Conservation (phyloP, 2,329 filamentous ascomycete species). For the Fusarium sarcochroum region DNA sequence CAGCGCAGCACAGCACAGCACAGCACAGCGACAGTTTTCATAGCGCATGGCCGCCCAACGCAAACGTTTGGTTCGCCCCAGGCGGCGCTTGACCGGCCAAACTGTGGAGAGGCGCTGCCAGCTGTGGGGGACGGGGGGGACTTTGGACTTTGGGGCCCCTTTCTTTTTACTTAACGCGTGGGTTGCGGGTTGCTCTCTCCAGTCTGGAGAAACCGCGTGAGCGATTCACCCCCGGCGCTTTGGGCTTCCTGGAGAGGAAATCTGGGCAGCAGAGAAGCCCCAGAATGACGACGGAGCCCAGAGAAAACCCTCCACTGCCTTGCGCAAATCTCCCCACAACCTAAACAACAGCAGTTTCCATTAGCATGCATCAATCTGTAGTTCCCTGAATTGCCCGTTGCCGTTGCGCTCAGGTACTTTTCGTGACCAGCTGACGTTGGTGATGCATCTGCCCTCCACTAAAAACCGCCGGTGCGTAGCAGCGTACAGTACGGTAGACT, state of each 20-base stretch:
- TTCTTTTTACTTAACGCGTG: slow-evolving; percentile 18
- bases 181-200: slow-evolving; percentile 1
- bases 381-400: slow-evolving; percentile 19
- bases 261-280: slow-evolving; percentile 26
- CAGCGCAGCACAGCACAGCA: slow-evolving; percentile 23
- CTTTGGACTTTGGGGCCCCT: slow-evolving; percentile 5
- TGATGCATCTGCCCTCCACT: slow-evolving; percentile 37
- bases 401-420: slow-evolving; percentile 23
- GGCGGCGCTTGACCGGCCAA: slow-evolving; percentile 70
- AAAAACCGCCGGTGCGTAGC: slow-evolving; percentile 20
- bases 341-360: slow-evolving; percentile 34
- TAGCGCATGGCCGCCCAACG: slow-evolving; percentile 31
- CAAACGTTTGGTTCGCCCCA: slow-evolving; percentile 55
- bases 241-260: slow-evolving; percentile 39
- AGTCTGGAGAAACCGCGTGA: slow-evolving; percentile 39
- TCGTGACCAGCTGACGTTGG: slow-evolving; percentile 39
- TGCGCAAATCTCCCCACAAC: slow-evolving; percentile 42
- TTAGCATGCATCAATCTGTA: slow-evolving; percentile 22
- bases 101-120: slow-evolving; percentile 63
- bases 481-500: slow-evolving; percentile 1
- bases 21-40: slow-evolving; percentile 22
- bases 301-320: slow-evolving; percentile 32
- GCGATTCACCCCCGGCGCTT: slow-evolving; percentile 24
- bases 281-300: slow-evolving; percentile 32
- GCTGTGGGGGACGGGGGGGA: slow-evolving; percentile 27